Evolutionary conservation across 129 eudicot species (phyloP), one percentile per base, ranked within the genome.

Genomic region (Calendula officinalis): DNA sequence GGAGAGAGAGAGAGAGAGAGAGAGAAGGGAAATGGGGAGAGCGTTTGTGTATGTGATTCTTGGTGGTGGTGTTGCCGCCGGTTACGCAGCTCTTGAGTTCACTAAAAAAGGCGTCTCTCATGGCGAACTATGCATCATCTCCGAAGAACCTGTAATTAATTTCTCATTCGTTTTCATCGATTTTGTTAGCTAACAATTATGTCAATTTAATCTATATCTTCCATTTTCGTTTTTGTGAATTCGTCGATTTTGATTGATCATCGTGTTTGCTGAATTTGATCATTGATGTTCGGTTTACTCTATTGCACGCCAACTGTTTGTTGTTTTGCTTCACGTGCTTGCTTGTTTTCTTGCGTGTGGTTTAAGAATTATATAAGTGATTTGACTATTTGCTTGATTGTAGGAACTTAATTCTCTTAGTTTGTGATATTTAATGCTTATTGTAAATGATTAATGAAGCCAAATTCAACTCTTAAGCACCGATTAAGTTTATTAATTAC

Each of bases 11-110:
- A 30, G 60, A 65, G 62, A 27, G 62, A 22, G 52, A 62, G 54
- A 38, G 32, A 2, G 51, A 53, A 13, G n/a, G 30, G 44, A 64
- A 72, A 88, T 91, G 98, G 96, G 96, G 11, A 79, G 98, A 69
- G 96, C 98, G 7, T 92, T 88, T 57, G 84, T 85, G 73, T 92
- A 88, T 68, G 96, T 85, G 47, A 88, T 92, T 62, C 74, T 92
- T 36, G 98, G 98, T n/a, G 98, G 98, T 51, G 98, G 98, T 4
- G 98, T 88, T 0, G 91, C 98, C 11, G 96, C 98, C 52, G 98
- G 98, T 36, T 92, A 92, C 40, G 98, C 98, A 22, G 95, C 98
- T 69, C 98, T 80, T 60, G 98, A 92, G 79, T 92, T 92, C 81
- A 78, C 88, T 47, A 85, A 81, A 27, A 60, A 75, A 70, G 91